Evolutionary conservation across 352 stramenopile genomes (phyloP).

Genomic region (Pythium monospermum): DNA sequence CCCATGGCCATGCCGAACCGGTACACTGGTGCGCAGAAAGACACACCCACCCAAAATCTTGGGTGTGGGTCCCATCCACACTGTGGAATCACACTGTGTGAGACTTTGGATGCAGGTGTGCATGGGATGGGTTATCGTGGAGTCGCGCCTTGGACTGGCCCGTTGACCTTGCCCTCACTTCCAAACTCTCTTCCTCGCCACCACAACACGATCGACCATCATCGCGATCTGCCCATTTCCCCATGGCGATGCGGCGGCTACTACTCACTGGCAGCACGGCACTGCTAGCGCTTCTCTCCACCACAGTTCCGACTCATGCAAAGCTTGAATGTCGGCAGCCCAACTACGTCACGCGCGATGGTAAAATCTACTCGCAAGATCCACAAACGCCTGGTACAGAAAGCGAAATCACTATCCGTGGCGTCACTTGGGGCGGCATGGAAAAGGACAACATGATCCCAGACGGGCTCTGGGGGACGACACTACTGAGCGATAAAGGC

Average conservation of each 20-base stretch:
- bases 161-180: constrained; percentile 1
- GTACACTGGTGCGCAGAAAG: no score
- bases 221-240: no score
- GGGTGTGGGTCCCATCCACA: no score
- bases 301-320: background rate
- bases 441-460: constrained; percentile 70
- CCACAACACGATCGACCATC: background rate
- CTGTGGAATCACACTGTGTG: no score
- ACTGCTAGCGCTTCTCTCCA: background rate
- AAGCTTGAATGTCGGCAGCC: constrained; percentile 46
- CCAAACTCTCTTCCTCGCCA: background rate
- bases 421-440: constrained; percentile 60
- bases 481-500: constrained; percentile 26
- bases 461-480: constrained; percentile 43
- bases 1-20: no score
- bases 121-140: background rate
- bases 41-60: no score
- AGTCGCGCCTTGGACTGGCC: background rate
- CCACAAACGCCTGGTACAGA: constrained; percentile 28
- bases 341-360: constrained; percentile 51
- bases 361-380: constrained; percentile 55
- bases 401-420: constrained; percentile 59
- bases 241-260: constrained; percentile 7
- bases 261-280: background rate
- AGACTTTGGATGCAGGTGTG: background rate